Base-by-base conservation (phyloP, 148 eudicot species). In the Linanthus parryae region DNA sequence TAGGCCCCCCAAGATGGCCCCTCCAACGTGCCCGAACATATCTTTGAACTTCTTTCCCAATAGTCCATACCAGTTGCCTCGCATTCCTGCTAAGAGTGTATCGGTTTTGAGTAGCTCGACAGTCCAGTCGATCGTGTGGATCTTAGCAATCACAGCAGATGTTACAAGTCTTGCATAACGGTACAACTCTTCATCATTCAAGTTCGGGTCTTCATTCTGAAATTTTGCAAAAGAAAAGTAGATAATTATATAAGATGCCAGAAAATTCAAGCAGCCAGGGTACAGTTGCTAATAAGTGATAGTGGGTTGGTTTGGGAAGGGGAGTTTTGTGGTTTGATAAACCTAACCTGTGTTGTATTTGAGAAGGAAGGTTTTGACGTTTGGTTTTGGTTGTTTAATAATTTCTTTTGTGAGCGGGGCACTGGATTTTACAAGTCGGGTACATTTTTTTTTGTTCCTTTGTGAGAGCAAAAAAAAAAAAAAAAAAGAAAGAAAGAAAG, bases 61-160 rank as follows among this genome's bases (percentile, higher is more conserved):
- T 2, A 64, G 34, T 0, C 69, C 69, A 33, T 66, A 66, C 71
- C 71, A 66, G 44, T 66, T 66, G 40, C 58, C 29, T 59, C 71
- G 58, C 71, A 66, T 66, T 6, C 64, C 71, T 35, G 64, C 64
- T 13, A 58, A 35, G 3, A 66, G 64, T 3, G 71, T 66, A 53
- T 59, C 59, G 8, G 71, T 66, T 42, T 58, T 66, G 4, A 66
- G 20, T 11, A 66, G 71, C 46, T 66, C 64, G 52, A 66, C 54
- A 0, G 71, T 66, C 71, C 71, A 66, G 28, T 59, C 71, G 46
- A 66, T 66, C 10, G 71, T 66, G 42, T 59, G 71, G 11, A 66
- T 59, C 48, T 66, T 66, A 7, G 71, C 71, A 52, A 66, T 66
- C 36, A 59, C 59, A 5, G 64, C 64, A n/a, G 71, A 66, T 19